Evolutionary conservation across 1,139 yeast species (phyloP).

Genomic region (Geotrichum cucujoidarum): DNA sequence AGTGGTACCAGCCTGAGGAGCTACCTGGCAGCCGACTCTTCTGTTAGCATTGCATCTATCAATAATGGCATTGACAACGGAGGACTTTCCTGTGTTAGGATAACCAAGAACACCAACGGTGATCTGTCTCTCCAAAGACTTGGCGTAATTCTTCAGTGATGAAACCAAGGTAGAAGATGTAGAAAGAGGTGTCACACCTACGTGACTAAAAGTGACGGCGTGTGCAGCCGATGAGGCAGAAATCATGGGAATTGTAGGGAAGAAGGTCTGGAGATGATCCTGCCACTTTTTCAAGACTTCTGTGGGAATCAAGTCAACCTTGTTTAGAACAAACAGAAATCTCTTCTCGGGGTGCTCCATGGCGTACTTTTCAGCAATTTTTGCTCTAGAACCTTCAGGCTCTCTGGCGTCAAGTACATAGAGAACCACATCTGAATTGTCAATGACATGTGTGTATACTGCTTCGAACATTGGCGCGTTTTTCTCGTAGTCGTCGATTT

Average conservation of each 20-base stretch:
- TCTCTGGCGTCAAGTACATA: conserved; percentile 79
- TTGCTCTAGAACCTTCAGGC: conserved; percentile 92
- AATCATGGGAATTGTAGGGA: conserved; percentile 85
- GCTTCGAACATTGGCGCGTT: conserved; percentile 72
- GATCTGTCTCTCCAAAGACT: conserved; percentile 78
- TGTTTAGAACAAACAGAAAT: conserved; percentile 77
- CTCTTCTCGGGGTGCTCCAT: conserved; percentile 77
- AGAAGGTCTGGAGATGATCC: conserved; percentile 66
- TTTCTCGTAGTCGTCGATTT: conserved; percentile 45
- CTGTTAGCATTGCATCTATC: conserved; percentile 51
- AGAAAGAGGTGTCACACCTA: conserved; percentile 56
- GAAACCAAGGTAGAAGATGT: conserved; percentile 73
- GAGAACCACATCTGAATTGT: conserved; percentile 67
- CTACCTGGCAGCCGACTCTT: conserved; percentile 84
- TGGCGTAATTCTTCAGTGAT: conserved; percentile 80
- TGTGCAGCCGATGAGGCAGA: conserved; percentile 51
- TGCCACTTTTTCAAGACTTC: conserved; percentile 82
- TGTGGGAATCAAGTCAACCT: conserved; percentile 88
- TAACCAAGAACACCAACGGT: conserved; percentile 95
- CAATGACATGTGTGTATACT: conserved; percentile 80
- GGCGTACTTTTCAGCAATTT: conserved; percentile 85
- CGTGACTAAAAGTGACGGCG: conserved; percentile 68
- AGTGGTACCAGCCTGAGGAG: conserved; percentile 96
- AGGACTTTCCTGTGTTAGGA: conserved; percentile 94
- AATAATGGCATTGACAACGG: conserved; percentile 61